phyloP scores from a whole-genome alignment of 345 rosid genomes.

The Pugionium cornutum region DNA sequence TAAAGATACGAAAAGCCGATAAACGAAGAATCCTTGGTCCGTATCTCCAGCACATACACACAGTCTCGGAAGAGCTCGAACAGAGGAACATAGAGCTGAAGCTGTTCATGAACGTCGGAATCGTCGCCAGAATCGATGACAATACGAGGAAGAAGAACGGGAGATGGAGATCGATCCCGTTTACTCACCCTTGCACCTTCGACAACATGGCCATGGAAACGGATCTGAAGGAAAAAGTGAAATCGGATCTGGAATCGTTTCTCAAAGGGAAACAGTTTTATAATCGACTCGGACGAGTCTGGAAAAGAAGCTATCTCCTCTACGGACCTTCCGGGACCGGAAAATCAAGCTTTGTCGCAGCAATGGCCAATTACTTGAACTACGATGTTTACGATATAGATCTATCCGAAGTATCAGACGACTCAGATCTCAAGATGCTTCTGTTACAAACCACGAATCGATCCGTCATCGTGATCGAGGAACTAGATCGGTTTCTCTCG shows the following conservation, averaged over 20 bases:
- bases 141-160: conserved; percentile 29
- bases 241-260: conserved; percentile 71
- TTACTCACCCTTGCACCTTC: conserved; percentile 76
- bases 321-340: conserved; percentile 88
- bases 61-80: conserved; percentile 71
- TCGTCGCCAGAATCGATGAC: neutral
- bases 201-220: conserved; percentile 78
- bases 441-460: conserved; percentile 53
- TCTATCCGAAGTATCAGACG: conserved; percentile 55
- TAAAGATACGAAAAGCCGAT: conserved; percentile 74
- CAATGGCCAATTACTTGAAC: conserved; percentile 66
- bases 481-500: conserved; percentile 59
- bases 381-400: conserved; percentile 76
- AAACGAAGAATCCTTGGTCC: conserved; percentile 77
- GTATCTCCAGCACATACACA: conserved; percentile 86
- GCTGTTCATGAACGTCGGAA: conserved; percentile 59
- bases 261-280: conserved; percentile 68
- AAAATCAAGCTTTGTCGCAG: conserved; percentile 73
- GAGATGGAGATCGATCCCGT: conserved; percentile 80
- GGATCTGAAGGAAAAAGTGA: conserved; percentile 64
- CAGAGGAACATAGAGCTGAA: conserved; percentile 55
- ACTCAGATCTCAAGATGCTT: conserved; percentile 60
- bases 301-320: conserved; percentile 73
- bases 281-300: conserved; percentile 69
- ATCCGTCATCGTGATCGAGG: conserved; percentile 66